Conservation (phyloP, 495 filamentous ascomycete species). For the Aspergillus incahuasiensis region DNA sequence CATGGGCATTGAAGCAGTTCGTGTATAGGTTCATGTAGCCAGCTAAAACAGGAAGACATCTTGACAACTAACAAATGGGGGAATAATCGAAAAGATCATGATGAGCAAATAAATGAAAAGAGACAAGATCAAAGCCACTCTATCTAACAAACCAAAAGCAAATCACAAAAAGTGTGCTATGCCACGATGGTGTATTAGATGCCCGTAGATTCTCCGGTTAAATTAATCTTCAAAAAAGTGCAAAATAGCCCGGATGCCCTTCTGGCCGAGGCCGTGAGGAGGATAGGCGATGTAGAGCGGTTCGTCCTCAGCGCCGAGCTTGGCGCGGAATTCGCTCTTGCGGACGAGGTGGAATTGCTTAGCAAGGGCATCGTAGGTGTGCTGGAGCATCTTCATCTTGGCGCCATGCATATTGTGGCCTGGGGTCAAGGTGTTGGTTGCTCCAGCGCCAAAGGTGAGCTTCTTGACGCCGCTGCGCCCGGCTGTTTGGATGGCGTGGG, state of each 20-base stretch:
- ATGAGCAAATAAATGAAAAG: neutral
- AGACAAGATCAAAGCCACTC: neutral
- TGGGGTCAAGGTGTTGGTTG: slow-evolving; percentile 59
- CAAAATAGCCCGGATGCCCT: slow-evolving; percentile 69
- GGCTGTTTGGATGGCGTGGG: slow-evolving; percentile 67
- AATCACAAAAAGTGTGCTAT: neutral
- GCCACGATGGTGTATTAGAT: neutral
- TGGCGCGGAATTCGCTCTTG: slow-evolving; percentile 84
- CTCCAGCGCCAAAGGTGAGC: slow-evolving; percentile 78
- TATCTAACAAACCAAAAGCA: neutral
- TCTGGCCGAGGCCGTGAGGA: slow-evolving; percentile 70
- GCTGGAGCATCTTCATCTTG: slow-evolving; percentile 66
- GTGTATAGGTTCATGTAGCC: neutral
- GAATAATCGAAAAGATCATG: neutral
- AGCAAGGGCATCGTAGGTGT: slow-evolving; percentile 71
- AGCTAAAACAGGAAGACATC: neutral
- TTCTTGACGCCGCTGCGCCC: slow-evolving; percentile 56
- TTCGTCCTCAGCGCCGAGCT: slow-evolving; percentile 74
- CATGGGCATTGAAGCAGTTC: neutral
- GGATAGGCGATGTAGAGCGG: slow-evolving; percentile 80
- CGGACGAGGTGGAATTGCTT: slow-evolving; percentile 71
- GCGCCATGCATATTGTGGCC: slow-evolving; percentile 72
- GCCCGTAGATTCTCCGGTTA: slow-evolving; percentile 16
- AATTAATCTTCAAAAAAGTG: slow-evolving; percentile 74
- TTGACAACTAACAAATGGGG: neutral